Conservation (phyloP, 2,329 filamentous ascomycete genomes). For the Annulohypoxylon truncatum region DNA sequence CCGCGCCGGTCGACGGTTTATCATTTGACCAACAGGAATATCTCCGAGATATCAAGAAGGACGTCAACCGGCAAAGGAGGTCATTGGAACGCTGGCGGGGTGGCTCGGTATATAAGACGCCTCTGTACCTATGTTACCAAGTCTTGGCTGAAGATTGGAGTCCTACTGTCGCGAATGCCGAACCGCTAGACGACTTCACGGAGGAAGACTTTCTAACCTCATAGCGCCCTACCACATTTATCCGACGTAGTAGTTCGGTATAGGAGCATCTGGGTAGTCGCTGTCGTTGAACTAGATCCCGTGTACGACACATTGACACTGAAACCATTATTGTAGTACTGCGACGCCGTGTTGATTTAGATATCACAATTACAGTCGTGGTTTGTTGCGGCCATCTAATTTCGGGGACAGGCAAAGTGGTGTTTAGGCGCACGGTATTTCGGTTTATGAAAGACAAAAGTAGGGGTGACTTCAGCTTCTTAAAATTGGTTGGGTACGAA, state of each 20-base stretch:
- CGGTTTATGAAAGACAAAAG: neutral
- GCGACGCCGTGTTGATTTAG: neutral
- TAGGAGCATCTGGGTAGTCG: neutral
- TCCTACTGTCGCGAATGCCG: conserved; percentile 5
- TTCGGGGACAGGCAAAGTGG: neutral
- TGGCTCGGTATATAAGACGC: conserved; percentile 13
- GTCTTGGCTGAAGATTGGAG: conserved; percentile 14
- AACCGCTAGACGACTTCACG: conserved; percentile 16
- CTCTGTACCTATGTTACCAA: conserved; percentile 19
- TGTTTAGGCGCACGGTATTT: neutral
- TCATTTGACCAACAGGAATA: conserved; percentile 21
- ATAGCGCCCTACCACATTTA: neutral
- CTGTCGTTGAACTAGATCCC: neutral
- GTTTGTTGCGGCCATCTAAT: neutral
- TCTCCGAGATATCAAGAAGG: conserved; percentile 9
- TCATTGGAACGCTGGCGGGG: neutral
- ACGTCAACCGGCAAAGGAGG: conserved; percentile 8
- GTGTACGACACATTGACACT: neutral
- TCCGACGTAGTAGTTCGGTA: neutral
- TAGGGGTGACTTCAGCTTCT: neutral
- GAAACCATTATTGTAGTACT: neutral
- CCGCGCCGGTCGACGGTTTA: neutral
- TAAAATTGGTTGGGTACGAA: neutral
- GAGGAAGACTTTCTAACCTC: conserved; percentile 26
- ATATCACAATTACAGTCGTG: neutral